Evolutionary conservation across 495 filamentous ascomycete species (phyloP), one percentile per base, ranked within the genome.

Genomic region (Lindgomyces ingoldianus): DNA sequence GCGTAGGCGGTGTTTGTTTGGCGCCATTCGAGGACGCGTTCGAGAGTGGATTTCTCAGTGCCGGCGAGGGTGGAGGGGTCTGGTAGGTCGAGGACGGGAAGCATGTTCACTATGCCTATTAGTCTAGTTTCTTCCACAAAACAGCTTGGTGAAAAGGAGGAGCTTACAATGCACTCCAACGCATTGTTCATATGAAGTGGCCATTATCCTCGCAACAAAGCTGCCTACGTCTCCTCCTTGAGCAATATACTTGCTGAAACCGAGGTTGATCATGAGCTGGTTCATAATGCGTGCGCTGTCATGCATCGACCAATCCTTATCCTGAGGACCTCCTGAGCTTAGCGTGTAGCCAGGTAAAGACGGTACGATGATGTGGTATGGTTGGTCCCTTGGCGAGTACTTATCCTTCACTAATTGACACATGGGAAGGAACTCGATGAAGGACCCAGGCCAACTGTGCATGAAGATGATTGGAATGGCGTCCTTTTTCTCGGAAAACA

Each of bases 141-240:
- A n/a, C n/a, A n/a, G n/a, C 18, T 47, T 47, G 33, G 14, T 6
- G 33, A 6, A 39, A 14, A n/a, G 16, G 16, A 47, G 14, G 44
- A 47, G 21, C 18, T 65, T 65, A 1, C 58, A 48, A 24, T 65
- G 62, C 21, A 77, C 63, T 22, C 75, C 79, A 64, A 77, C 78
- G 64, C 79, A 81, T 27, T 70, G 72, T 0, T 71, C 57, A 53
- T 74, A 73, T 0, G 74, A 63, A 4, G 74, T 77, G 3, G 75
- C 79, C 49, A 89, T 55, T 0, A 74, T 54, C 19, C 82, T 70
- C 0, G 80, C 75, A 21, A 89, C 58, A 6, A 72, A 68, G 62
- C 78, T 79, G 3, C 87, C 88, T 51, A 89, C 80, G 65, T 91
- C 87, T 12, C 87, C 88, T 1, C 88, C 88, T 64, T 89, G 84